phyloP scores from a whole-genome alignment of 2,329 filamentous ascomycete species.

The Stemphylium vesicarium region DNA sequence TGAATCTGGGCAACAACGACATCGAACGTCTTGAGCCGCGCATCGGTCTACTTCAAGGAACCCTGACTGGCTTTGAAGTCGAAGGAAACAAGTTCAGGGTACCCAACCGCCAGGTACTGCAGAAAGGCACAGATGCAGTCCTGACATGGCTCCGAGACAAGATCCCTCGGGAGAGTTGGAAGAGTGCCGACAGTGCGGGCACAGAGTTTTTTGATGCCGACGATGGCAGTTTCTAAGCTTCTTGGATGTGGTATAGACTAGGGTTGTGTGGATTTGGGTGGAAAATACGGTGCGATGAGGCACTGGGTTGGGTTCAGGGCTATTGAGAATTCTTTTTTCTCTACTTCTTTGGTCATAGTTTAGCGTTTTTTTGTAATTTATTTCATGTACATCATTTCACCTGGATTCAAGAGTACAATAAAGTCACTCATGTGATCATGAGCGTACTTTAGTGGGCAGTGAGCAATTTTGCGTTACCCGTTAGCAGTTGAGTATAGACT shows the following conservation, averaged over 20 bases:
- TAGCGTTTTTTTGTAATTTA: slow-evolving; percentile 12
- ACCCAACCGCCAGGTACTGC: slow-evolving; percentile 80
- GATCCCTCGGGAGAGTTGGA: slow-evolving; percentile 60
- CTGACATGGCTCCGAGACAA: slow-evolving; percentile 80
- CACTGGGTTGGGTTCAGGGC: not conserved
- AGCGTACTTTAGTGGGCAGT: too few relatives aligned
- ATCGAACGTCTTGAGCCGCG: slow-evolving; percentile 81
- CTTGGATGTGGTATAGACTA: not conserved
- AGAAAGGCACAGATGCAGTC: slow-evolving; percentile 85
- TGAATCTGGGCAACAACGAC: slow-evolving; percentile 85
- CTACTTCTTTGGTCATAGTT: not conserved
- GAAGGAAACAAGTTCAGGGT: slow-evolving; percentile 87
- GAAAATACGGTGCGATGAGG: not conserved
- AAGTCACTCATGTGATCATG: not conserved
- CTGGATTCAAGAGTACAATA: not conserved
- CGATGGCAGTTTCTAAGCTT: slow-evolving; percentile 19
- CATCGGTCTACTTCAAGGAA: slow-evolving; percentile 76
- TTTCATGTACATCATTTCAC: slow-evolving; percentile 14
- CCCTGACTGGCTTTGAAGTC: slow-evolving; percentile 73
- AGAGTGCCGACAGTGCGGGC: slow-evolving; percentile 23
- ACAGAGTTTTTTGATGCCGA: slow-evolving; percentile 34
- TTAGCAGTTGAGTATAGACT: too few relatives aligned
- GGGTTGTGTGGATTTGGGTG: not conserved
- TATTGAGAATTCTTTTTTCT: not conserved
- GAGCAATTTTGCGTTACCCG: too few relatives aligned